Evolutionary conservation across 2,329 filamentous ascomycete species (phyloP), one percentile per base, ranked within the genome.

Genomic region (Neonectria sp.): DNA sequence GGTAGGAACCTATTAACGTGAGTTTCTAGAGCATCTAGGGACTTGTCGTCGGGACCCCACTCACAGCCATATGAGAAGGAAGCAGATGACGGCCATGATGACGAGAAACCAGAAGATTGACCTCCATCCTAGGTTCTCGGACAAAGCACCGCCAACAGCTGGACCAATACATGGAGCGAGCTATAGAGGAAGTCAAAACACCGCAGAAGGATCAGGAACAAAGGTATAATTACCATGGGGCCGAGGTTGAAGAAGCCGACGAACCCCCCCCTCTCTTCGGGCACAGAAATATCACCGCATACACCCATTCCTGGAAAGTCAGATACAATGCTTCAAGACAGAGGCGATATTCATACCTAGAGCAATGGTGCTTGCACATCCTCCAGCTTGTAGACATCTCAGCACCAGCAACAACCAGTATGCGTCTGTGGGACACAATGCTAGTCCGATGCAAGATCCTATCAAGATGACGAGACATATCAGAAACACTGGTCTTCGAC

Each of bases 81-180:
- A 72, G 59, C 79, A 82, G 2, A 74, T 73, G 0, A 78, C 82
- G 0, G 82, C 77, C 56, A 85, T 78, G 24, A 88, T 86, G 33
- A 83, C 77, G 5, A 89, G 78, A 64, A 88, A 86, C 85, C 86
- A 88, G 68, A 89, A 89, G 7, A 88, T 82, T 2, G 81, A 79
- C 45, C 81, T 77, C 86, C 86, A 89, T 0, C 86, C 86, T 0
- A 88, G 70, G 46, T 81, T 80, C 55, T 85, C 81, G 0, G 82
- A 79, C 0, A 89, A 68, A 0, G 83, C 73, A 8, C 86, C 87
- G 0, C 86, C 86, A 27, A 89, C 82, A 0, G 86, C 80, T 0
- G 87, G 86, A 0, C 84, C 85, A 9, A 88, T 67, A 0, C 84
- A 82, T 6, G 84, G 85, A 0, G 82, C 84, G 24, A 86, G 76